Evolutionary conservation across 2,329 filamentous ascomycete species (phyloP), one percentile per base, ranked within the genome.

Genomic region (Achaetomium macrosporum): DNA sequence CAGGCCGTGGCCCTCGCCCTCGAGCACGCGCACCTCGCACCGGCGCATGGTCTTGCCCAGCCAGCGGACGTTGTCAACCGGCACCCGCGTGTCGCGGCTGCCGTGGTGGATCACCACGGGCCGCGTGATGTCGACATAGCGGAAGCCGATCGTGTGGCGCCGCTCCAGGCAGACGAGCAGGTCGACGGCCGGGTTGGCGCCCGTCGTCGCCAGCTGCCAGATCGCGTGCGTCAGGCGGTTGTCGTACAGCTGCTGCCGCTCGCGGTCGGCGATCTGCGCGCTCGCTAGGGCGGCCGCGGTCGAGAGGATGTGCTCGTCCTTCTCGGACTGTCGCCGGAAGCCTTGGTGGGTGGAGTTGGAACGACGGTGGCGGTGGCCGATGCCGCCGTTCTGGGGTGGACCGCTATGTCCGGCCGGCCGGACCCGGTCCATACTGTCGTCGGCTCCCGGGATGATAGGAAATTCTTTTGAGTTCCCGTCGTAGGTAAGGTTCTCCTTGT

Each of bases 21-120:
- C 88, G 3, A 99, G 76, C 5, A 97, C 83, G 5, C 92, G 78
- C 13, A 99, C 89, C 68, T 97, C 93, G 68, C 92, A 97, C 44
- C 88, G 79, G 30, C 88, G 83, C 91, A 99, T 97, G 40, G 88
- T 88, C 69, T 91, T 91, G 54, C 90, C 91, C 8, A 99, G 78
- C 93, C 93, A 99, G 59, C 86, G 81, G 19, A 96, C 90, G 64
- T 99, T 99, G 53, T 96, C 93, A 13, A 96, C 87, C 0, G 93
- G 93, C 1, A 99, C 93, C 20, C 93, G 82, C 7, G 87, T 90
- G 65, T 99, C 93, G 62, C 88, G 84, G 64, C 83, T 89, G 36
- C 93, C 93, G 67, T 99, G 93, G 64, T 96, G 92, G 59, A 99
- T 96, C 20, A 96, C 86, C 0, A 97, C 88, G 0, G 89, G 82